Percentiles rank a stretch among this genome's conserved stretches.
Evolutionary conservation across 1,139 yeast species (phyloP).

Genomic region (Sugiyamaella grinbergsii): DNA sequence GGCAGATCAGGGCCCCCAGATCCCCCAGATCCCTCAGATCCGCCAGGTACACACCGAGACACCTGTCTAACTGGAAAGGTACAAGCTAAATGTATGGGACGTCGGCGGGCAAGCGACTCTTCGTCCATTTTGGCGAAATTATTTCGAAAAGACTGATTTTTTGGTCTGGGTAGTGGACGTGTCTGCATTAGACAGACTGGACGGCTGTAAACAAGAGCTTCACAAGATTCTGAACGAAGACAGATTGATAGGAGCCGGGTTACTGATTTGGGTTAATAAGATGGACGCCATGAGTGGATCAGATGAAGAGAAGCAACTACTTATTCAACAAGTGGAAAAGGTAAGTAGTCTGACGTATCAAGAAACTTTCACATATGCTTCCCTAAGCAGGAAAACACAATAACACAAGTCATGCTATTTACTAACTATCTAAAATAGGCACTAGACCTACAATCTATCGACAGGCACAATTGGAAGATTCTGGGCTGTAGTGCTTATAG

Average conservation of each 20-base stretch:
- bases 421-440: constrained; percentile 34
- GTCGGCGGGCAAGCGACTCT: constrained; percentile 84
- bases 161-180: constrained; percentile 93
- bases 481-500: constrained; percentile 59
- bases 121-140: constrained; percentile 87
- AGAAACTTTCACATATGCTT: no score
- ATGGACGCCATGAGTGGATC: constrained; percentile 45
- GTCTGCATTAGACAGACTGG: constrained; percentile 58
- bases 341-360: no score
- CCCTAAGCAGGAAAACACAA: no score
- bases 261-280: constrained; percentile 51
- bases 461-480: constrained; percentile 52
- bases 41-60: neutral
- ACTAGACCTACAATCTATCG: constrained; percentile 45
- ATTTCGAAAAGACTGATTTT: constrained; percentile 81
- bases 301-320: constrained; percentile 48
- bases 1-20: no score
- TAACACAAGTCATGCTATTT: no score
- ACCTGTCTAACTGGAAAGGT: constrained; percentile 40
- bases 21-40: neutral
- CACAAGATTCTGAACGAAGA: constrained; percentile 65
- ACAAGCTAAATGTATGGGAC: constrained; percentile 60
- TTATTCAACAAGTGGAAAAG: constrained; percentile 28
- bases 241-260: constrained; percentile 64
- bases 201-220: constrained; percentile 68